Conservation (phyloP, 2,329 filamentous ascomycete species). For the Neurospora crassa region DNA sequence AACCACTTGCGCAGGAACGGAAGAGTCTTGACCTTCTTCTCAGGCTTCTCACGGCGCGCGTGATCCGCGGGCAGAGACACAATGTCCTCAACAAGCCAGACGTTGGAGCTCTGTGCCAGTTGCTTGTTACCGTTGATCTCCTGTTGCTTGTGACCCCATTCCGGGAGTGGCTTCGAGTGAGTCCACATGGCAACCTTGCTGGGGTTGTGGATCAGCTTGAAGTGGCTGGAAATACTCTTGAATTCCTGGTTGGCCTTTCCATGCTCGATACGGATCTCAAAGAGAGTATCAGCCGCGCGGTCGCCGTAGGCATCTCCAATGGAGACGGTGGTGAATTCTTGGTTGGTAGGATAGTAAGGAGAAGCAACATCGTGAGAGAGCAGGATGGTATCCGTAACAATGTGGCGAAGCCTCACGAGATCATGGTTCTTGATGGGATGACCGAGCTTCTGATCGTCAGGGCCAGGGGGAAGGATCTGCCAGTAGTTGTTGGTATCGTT, state of each 20-base stretch:
- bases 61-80: conserved; percentile 66
- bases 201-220: conserved; percentile 90
- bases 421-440: conserved; percentile 74
- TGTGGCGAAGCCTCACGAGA: conserved; percentile 73
- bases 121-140: conserved; percentile 99
- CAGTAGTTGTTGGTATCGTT: conserved; percentile 99
- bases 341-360: conserved; percentile 92
- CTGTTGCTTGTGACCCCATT: conserved; percentile 95
- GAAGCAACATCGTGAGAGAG: conserved; percentile 96
- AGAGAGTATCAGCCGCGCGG: conserved; percentile 81
- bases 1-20: conserved; percentile 92
- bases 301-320: conserved; percentile 61
- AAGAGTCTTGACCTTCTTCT: conserved; percentile 70
- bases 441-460: conserved; percentile 47
- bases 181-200: conserved; percentile 99
- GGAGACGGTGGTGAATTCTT: conserved; percentile 86
- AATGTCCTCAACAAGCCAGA: conserved; percentile 91
- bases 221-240: conserved; percentile 82
- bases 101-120: conserved; percentile 75
- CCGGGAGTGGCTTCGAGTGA: conserved; percentile 85
- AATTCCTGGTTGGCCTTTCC: conserved; percentile 76
- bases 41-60: conserved; percentile 63
- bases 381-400: conserved; percentile 77
- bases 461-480: conserved; percentile 71
- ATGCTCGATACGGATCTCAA: conserved; percentile 83